These are phyloP conservation scores for Rhizodiscina lignyota DNA, from an alignment of 495 filamentous ascomycete genomes.

Conservation along the genomic window DNA sequence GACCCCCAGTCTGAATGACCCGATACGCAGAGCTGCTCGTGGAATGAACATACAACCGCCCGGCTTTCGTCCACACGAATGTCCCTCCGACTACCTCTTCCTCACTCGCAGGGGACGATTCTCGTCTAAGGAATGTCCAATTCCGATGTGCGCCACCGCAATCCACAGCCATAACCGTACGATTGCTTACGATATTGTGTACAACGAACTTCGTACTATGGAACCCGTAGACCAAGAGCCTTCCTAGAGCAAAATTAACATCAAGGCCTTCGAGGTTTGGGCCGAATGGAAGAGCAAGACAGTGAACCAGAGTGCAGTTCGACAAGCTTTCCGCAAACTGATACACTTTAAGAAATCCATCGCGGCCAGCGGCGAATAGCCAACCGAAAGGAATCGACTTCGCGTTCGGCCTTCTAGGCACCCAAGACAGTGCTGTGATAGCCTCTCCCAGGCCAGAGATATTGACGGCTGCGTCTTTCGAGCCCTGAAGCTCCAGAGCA, in stretches of 20 bases:
- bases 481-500: not conserved
- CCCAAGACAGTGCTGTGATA: constrained; percentile 42
- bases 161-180: constrained; percentile 49
- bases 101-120: constrained; percentile 3
- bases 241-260: constrained; percentile 23
- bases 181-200: constrained; percentile 52
- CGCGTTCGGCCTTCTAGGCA: not conserved
- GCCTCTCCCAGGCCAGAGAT: constrained; percentile 43
- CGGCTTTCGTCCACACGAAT: constrained; percentile 42
- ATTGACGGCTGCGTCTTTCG: not conserved
- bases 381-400: constrained; percentile 15
- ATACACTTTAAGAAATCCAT: constrained; percentile 54
- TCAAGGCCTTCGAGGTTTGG: constrained; percentile 52
- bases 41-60: constrained; percentile 30
- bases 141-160: constrained; percentile 72
- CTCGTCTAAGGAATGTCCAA: constrained; percentile 43
- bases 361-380: constrained; percentile 54
- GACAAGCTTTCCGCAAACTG: constrained; percentile 8
- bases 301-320: constrained; percentile 28
- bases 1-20: constrained; percentile 48
- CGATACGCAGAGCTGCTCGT: constrained; percentile 1
- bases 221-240: constrained; percentile 69
- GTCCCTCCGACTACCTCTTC: constrained; percentile 16
- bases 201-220: constrained; percentile 58
- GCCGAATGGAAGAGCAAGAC: constrained; percentile 41